Evolutionary conservation across 225 moss, liverwort and hornwort genomes (phyloP).

Genomic region (Thuidium tamariscinum): DNA sequence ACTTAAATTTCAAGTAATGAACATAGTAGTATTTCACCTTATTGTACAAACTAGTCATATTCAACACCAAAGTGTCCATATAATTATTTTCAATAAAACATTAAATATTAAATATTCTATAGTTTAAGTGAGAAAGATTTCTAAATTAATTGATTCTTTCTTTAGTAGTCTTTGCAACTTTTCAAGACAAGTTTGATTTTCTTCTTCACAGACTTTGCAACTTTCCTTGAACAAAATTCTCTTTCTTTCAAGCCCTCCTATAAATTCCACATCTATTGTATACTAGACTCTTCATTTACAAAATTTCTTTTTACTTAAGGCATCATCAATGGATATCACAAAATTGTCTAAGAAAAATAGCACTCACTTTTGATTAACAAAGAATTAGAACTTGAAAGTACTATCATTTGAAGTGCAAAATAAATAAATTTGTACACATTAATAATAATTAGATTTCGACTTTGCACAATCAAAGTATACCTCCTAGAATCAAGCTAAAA

Average conservation of each 20-base stretch:
- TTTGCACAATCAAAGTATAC: too few species aligned
- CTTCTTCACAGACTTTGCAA: background rate
- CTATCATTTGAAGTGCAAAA: background rate
- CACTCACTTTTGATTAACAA: background rate
- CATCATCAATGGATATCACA: background rate
- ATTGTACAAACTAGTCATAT: background rate
- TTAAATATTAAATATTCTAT: background rate
- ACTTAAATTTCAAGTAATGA: background rate
- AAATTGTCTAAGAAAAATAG: background rate
- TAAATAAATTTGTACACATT: background rate
- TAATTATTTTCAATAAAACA: background rate
- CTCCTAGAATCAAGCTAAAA: background rate
- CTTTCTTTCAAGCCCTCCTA: fast-evolving
- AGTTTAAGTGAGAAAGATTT: background rate
- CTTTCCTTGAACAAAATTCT: fast-evolving
- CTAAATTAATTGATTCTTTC: fast-evolving
- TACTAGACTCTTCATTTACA: background rate
- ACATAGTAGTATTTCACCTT: too few species aligned
- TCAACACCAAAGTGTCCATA: background rate
- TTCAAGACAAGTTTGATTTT: background rate
- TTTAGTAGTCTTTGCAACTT: fast-evolving
- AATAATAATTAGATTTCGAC: background rate
- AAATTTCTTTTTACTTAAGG: fast-evolving
- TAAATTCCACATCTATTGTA: fast-evolving
- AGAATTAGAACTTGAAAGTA: background rate